A percentile compares a stretch with the other conserved stretches of the same genome.
These are phyloP conservation scores for Rhypophila decipiens DNA, from an alignment of 495 filamentous ascomycete species.

Conservation along the genomic window DNA sequence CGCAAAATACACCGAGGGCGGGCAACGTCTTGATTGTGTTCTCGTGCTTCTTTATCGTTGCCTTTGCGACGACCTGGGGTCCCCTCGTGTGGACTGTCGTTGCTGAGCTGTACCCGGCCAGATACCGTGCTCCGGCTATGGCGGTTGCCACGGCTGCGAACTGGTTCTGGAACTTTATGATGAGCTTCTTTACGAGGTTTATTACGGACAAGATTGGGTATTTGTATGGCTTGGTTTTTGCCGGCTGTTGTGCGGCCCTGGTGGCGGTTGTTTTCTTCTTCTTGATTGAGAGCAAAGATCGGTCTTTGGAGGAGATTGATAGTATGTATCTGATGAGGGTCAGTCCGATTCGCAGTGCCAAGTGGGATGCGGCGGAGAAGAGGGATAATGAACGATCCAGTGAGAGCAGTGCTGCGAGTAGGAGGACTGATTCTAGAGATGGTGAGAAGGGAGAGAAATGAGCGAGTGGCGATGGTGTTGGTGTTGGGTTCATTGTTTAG, in stretches of 20 bases:
- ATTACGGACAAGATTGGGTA: constrained; percentile 71
- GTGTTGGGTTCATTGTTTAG: too few relatives aligned
- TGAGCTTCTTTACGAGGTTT: constrained; percentile 40
- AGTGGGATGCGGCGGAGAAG: constrained; percentile 11
- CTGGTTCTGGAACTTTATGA: constrained; percentile 80
- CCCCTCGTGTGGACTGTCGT: constrained; percentile 78
- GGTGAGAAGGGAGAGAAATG: too few relatives aligned
- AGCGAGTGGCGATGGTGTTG: too few relatives aligned
- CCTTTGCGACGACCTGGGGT: constrained; percentile 69
- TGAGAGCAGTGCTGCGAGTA: too few relatives aligned
- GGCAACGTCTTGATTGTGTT: constrained; percentile 72
- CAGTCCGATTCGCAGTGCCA: constrained; percentile 45
- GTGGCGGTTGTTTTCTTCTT: constrained; percentile 77
- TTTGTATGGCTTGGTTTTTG: constrained; percentile 80
- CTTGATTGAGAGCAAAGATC: constrained; percentile 51
- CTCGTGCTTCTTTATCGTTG: constrained; percentile 66
- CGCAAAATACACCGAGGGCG: constrained; percentile 46
- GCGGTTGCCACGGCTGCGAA: constrained; percentile 73
- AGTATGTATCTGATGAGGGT: constrained; percentile 76
- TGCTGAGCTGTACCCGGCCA: constrained; percentile 74
- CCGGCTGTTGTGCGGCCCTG: constrained; percentile 60
- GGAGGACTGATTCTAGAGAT: too few relatives aligned
- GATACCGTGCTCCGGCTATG: constrained; percentile 70
- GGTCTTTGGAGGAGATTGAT: constrained; percentile 58
- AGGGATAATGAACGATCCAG: background rate